Evolutionary conservation across 2,329 filamentous ascomycete species (phyloP).

Genomic region (Scedosporium apiospermum): DNA sequence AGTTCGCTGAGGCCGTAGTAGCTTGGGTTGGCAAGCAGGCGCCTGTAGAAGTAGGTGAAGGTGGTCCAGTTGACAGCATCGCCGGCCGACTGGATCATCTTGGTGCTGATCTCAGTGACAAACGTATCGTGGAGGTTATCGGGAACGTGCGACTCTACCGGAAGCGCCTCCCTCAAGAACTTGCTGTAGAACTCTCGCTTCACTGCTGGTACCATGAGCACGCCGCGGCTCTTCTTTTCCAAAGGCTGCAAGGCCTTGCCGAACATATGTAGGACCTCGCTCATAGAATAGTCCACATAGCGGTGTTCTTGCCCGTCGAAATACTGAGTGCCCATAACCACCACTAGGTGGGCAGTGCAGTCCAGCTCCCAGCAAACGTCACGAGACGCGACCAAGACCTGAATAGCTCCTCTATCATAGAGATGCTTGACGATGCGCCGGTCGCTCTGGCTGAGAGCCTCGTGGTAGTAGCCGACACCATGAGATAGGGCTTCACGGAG

Average conservation of each 20-base stretch:
- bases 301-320: constrained; percentile 95
- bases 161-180: constrained; percentile 90
- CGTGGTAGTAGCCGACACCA: constrained; percentile 94
- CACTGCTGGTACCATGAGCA: constrained; percentile 91
- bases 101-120: constrained; percentile 92
- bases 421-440: constrained; percentile 91
- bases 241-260: constrained; percentile 78
- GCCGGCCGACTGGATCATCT: constrained; percentile 89
- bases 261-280: constrained; percentile 95
- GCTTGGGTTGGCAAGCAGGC: constrained; percentile 88
- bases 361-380: constrained; percentile 97
- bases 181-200: constrained; percentile 99
- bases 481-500: constrained; percentile 85
- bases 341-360: constrained; percentile 76
- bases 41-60: constrained; percentile 96
- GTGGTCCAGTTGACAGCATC: constrained; percentile 98
- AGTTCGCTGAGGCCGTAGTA: constrained; percentile 88
- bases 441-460: constrained; percentile 79
- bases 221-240: constrained; percentile 75
- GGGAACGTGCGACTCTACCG: constrained; percentile 89
- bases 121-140: constrained; percentile 92
- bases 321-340: constrained; percentile 97
- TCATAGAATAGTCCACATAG: constrained; percentile 92
- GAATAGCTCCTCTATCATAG: constrained; percentile 80
- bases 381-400: constrained; percentile 65